These are phyloP conservation scores for Aspergillus ochraceus DNA, from an alignment of 2,329 filamentous ascomycete species.

Conservation along the genomic window DNA sequence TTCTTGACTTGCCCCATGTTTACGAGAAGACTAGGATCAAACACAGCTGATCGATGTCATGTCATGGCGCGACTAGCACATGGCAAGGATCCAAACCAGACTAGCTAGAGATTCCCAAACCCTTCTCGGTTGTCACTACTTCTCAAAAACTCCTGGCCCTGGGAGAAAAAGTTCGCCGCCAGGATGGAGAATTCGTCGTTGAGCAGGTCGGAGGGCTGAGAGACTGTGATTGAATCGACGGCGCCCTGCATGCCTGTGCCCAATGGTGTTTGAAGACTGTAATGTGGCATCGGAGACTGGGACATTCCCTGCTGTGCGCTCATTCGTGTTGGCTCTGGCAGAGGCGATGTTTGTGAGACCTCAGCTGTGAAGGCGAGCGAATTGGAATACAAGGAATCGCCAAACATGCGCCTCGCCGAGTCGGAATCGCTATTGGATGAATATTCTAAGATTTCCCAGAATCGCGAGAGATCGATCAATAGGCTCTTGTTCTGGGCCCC, in stretches of 20 bases:
- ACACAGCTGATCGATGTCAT: too few species aligned
- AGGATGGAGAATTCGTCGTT: constrained; percentile 49
- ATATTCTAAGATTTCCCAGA: constrained; percentile 53
- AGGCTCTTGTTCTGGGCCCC: constrained; percentile 37
- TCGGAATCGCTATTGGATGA: constrained; percentile 42
- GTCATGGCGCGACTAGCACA: too few species aligned
- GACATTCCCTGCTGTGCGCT: constrained; percentile 19
- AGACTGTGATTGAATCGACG: constrained; percentile 20
- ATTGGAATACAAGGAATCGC: constrained; percentile 38
- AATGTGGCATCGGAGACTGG: constrained; percentile 20
- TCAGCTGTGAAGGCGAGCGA: constrained; percentile 31
- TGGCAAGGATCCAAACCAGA: not conserved
- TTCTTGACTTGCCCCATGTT: too few species aligned
- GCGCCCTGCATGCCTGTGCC: constrained; percentile 16
- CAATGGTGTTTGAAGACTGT: constrained; percentile 17
- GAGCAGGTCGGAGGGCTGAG: constrained; percentile 24
- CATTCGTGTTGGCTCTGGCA: constrained; percentile 46
- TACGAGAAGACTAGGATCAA: too few species aligned
- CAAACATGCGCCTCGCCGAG: constrained; percentile 43
- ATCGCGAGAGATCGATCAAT: constrained; percentile 48
- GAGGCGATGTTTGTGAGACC: constrained; percentile 44
- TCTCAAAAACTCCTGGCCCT: constrained; percentile 44
- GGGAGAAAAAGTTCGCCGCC: constrained; percentile 50
- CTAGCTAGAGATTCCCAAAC: constrained; percentile 32
- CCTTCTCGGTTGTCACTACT: constrained; percentile 39